Base-by-base conservation (phyloP, 1,284 basidiomycete genomes). In the Mycena citricolor region DNA sequence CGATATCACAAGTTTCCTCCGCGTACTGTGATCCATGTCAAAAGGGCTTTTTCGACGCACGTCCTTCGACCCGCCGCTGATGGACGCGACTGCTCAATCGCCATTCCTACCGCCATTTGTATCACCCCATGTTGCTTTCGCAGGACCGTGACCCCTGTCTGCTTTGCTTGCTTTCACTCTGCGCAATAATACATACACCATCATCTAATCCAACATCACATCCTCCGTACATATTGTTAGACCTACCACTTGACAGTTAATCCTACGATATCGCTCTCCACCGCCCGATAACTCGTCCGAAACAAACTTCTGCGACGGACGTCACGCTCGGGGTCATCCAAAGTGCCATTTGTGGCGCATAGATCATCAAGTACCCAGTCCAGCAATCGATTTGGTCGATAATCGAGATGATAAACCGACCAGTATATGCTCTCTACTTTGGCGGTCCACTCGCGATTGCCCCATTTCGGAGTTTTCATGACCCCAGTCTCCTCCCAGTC, bases 251-350 rank as follows among this genome's bases (percentile, higher is more conserved):
- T 83, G 7, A 93, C 91, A 10, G 86, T 84, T 37, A 92, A 69
- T 11, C 85, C 84, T 31, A 87, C 67, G 29, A 93, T 83, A 61
- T 95, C 90, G 63, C 84, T 90, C 65, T 91, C 89, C 0, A 98
- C 91, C 17, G 87, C 89, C 45, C 81, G 76, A 64, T 94, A 97
- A 58, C 81, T 70, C 5, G 94, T 95, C 60, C 90, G 73, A 58
- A 97, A 79, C n/a, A 82, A 61, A 60, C 63, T 25, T 44, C 59
- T 52, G 72, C 36, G 60, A 61, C 28, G 56, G 54, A 57, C 43
- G 24, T 48, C 34, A 49, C 53, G 49, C 57, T 37, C 40, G 44
- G 34, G 29, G 43, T 47, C 39, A 33, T 49, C 48, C 19, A 48
- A 36, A 33, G 54, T 44, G 19, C 49, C 54, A 17, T 47, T 49